phyloP scores from a whole-genome alignment of 2,329 filamentous ascomycete species.

The Curvularia eragrostidis region DNA sequence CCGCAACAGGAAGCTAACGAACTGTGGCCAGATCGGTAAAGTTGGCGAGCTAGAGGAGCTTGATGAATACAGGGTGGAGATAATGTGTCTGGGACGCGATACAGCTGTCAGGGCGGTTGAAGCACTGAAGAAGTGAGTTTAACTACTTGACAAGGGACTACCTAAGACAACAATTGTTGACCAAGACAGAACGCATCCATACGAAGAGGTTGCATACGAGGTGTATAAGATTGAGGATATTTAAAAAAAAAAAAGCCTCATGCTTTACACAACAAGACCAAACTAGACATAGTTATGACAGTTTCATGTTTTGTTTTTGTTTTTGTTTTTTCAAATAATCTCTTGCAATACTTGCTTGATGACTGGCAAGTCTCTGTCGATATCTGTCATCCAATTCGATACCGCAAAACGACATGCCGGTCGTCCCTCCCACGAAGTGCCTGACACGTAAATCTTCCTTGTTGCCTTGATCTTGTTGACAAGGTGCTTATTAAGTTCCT shows the following conservation, averaged over 20 bases:
- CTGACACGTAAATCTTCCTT: conserved; percentile 80
- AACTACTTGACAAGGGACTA: conserved; percentile 20
- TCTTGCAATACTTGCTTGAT: conserved; percentile 67
- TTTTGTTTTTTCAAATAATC: conserved; percentile 23
- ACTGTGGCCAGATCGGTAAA: conserved; percentile 57
- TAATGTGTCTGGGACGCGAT: conserved; percentile 66
- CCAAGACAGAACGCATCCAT: conserved; percentile 51
- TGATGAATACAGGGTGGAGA: conserved; percentile 68
- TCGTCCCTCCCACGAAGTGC: conserved; percentile 76
- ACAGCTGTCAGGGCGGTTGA: conserved; percentile 63
- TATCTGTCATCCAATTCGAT: conserved; percentile 81
- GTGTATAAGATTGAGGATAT: conserved; percentile 56
- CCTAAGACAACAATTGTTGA: conserved; percentile 4
- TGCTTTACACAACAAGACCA: not conserved
- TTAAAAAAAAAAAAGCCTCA: conserved; percentile 27
- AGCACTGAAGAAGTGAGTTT: conserved; percentile 66
- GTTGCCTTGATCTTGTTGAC: conserved; percentile 75
- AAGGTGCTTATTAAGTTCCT: conserved; percentile 68
- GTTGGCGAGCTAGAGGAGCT: conserved; percentile 65
- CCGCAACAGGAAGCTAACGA: not conserved
- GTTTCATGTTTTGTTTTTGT: too few species aligned
- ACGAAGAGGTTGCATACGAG: conserved; percentile 56
- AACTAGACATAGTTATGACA: too few species aligned
- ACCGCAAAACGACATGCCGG: conserved; percentile 84
- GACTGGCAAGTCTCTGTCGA: conserved; percentile 69